Base-by-base conservation (phyloP, 768 basidiomycete genomes). In the Boletellus emodensis region DNA sequence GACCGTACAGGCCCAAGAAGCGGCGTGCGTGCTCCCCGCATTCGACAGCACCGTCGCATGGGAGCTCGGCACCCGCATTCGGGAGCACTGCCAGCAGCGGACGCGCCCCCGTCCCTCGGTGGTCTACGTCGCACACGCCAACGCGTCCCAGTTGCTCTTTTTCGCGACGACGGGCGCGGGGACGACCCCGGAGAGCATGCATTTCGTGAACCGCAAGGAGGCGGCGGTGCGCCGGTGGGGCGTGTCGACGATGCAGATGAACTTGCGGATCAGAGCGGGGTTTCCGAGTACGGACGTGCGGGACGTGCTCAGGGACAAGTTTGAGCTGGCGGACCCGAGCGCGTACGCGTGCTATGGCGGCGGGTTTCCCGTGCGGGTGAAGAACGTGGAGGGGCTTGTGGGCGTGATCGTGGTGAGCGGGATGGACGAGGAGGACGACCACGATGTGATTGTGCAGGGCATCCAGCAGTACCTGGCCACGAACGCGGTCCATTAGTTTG, bases 181-280 rank as follows among this genome's bases (percentile, higher is more conserved):
- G 1, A 68, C 70, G 2, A 55, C 56, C 24, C 60, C 63, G 1
- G 66, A 68, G 40, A 67, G 66, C 22, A 68, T 63, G 58, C 49
- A 44, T 33, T 71, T 65, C 68, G 67, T 70, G 33, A 63, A 65
- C 6, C 68, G 69, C 32, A 70, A 70, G 18, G 67, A 70, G 18
- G 59, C 56, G 6, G 60, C 55, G 65, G 70, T 63, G 68, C 0
- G n/a, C 4, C 56, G 6, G 60, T 56, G 66, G 70, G 65, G 68
- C 0, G n/a, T 5, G 47, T 64, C 65, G 3, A 54, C 65, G 28
- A 39, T 64, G 58, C 51, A 46, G 18, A 63, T 67, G 69, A 54
- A 53, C 7, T 35, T 51, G 34, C 48, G 51, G 24, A 26, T 36
- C 14, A 62, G 46, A 1, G 7, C 2, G 18, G 15, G 20, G 14